Base-by-base conservation (phyloP, 1,139 yeast species). In the Meyerozyma carpophila region DNA sequence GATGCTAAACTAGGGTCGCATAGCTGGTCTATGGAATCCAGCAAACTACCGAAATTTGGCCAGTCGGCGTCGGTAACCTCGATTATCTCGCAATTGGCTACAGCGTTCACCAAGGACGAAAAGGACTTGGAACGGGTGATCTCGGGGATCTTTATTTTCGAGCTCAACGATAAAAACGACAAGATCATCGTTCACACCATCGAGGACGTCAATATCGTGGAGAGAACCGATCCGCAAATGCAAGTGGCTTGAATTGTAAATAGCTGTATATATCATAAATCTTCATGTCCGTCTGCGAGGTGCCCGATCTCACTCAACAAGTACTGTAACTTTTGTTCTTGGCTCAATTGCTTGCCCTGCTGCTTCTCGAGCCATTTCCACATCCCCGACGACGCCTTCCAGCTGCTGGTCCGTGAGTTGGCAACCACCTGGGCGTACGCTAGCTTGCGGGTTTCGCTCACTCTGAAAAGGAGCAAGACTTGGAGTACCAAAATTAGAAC, bases 91-190 rank as follows among this genome's bases (percentile, higher is more conserved):
- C 66, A 64, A 32, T 49, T 65, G 40, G 60, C 67, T 8, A 54
- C 57, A n/a, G 63, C 65, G 3, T 53, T 65, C 36, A 61, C 59
- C 14, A 64, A 65, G 41, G 73, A 63, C 37, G 56, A 52, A 36
- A 54, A 61, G 26, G 59, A 56, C 37, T 53, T 72, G 21, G 82
- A 80, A 45, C 56, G 84, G 37, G 73, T 80, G 3, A 59, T 83
- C 11, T 73, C 78, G 42, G 96, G 96, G 1, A 66, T 84, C 8
- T 88, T 89, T 58, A 78, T 87, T 29, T 88, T 88, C 58, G 95
- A 86, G 54, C 70, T 89, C 48, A 79, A 75, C 56, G 69, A 70
- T 11, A 69, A 71, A 28, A 83, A 86, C 60, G 74, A 78, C 43
- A 58, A 70, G 48, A 78, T 89, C 21, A 45, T 72, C 27, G 87